These are phyloP conservation scores for Paratinospora sagittata DNA, from an alignment of 164 flowering plant genomes.

Conservation along the genomic window DNA sequence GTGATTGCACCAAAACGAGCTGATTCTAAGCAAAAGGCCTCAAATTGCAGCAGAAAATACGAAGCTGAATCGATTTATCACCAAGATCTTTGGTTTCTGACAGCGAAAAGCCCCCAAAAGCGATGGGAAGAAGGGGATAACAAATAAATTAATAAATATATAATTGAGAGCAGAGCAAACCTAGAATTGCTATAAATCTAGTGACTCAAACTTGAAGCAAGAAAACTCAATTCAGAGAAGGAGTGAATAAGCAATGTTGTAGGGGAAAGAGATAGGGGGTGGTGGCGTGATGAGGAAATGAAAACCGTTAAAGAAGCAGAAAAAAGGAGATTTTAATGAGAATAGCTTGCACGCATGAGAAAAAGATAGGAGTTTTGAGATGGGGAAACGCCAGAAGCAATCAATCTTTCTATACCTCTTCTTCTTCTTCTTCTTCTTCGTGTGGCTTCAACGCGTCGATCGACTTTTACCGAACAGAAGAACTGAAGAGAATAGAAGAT, in stretches of 20 bases:
- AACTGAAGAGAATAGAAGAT: too few species aligned
- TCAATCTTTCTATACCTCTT: neutral
- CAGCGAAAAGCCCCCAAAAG: neutral
- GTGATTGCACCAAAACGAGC: neutral
- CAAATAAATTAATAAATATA: neutral
- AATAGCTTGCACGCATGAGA: conserved; percentile 7
- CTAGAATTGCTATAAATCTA: neutral
- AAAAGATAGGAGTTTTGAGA: neutral
- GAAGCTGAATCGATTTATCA: neutral
- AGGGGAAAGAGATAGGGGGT: neutral
- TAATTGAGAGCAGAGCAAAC: neutral
- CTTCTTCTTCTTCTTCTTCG: neutral
- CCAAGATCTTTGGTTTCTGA: neutral
- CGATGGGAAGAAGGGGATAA: neutral
- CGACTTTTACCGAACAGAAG: neutral
- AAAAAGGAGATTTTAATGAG: neutral
- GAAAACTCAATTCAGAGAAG: neutral
- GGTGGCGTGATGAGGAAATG: neutral
- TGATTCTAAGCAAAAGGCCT: neutral
- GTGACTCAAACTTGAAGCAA: neutral
- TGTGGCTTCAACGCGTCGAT: neutral
- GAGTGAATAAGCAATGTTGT: neutral
- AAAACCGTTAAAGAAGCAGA: neutral
- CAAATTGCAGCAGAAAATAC: neutral
- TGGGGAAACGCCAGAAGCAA: conserved; percentile 6